These are phyloP conservation scores for Aureobasidium vineae DNA, from an alignment of 2,329 filamentous ascomycete species.

Conservation along the genomic window DNA sequence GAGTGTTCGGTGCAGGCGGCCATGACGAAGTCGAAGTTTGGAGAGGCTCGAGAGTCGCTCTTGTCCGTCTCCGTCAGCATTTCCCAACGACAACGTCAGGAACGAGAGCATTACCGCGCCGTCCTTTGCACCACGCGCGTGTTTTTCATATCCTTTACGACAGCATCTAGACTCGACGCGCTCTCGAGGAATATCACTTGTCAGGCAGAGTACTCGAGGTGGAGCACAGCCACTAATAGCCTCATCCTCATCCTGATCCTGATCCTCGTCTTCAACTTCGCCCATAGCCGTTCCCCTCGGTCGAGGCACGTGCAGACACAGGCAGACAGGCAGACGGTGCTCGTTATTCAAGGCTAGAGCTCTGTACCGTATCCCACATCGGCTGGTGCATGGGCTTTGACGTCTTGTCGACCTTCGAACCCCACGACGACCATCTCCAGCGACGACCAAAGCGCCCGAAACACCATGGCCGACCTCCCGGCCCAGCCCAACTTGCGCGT, in stretches of 20 bases:
- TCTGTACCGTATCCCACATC: background rate
- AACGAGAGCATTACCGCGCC: background rate
- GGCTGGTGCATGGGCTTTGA: background rate
- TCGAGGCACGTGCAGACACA: slow-evolving; percentile 13
- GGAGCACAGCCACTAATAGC: slow-evolving; percentile 18
- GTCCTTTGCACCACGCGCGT: background rate
- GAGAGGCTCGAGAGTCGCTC: background rate
- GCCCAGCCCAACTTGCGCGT: slow-evolving; percentile 79
- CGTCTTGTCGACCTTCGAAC: background rate
- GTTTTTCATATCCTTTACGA: background rate
- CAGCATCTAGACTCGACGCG: background rate
- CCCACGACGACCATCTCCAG: background rate
- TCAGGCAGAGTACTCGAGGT: background rate
- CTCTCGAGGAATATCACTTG: background rate
- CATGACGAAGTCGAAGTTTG: slow-evolving; percentile 12
- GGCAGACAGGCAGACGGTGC: background rate
- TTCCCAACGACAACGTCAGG: slow-evolving; percentile 17
- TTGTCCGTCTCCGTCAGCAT: slow-evolving; percentile 9
- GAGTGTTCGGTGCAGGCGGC: background rate
- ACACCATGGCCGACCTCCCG: slow-evolving; percentile 45
- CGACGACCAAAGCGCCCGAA: slow-evolving; percentile 1
- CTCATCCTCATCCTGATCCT: slow-evolving; percentile 5
- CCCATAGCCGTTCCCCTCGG: background rate
- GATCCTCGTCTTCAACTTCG: background rate
- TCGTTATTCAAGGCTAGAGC: background rate